Base-by-base conservation (phyloP, 495 filamentous ascomycete genomes). In the Penicillium malachiteum region DNA sequence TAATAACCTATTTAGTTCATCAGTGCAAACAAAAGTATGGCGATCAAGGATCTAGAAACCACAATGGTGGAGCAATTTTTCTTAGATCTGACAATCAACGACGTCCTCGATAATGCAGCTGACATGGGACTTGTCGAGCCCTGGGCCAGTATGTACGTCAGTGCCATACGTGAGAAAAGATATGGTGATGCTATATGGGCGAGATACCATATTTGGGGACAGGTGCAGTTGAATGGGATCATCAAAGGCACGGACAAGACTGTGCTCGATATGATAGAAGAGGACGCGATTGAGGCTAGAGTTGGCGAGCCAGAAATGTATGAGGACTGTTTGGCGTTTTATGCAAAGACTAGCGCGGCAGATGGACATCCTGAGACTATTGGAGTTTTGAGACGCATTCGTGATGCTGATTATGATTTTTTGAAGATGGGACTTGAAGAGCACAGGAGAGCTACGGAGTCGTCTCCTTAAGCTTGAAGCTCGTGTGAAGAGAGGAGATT, bases 141-240 rank as follows among this genome's bases (percentile, higher is more conserved):
- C 7, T 49, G 32, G 46, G 46, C 12, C 26, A 49, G 46, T 17
- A 7, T 35, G 26, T 49, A 37, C 46, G 32, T 49, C 13, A 18
- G 16, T 10, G 30, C 46, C 5, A 38, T 49, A 34, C 30, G 26
- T 16, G 46, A 49, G 31, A 17, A 21, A 14, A 34, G 46, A 10
- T 49, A 35, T 12, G 46, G 46, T 1, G 46, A 49, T 32, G 46
- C 46, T 37, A 37, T 49, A 16, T 49, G 46, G 46, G 46, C 46
- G 14, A 30, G 46, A 30, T 49, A 49, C 14, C 46, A 49, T 18
- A 37, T 49, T 18, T 34, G 0, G 7, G 46, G 46, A 16, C n/a
- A n/a, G 46, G 17, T 5, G 14, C 35, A 18, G 31, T 16, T 7
- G 18, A 34, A 10, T 30, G 46, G 3, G 18, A 35, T 7, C n/a